These are phyloP conservation scores for Asterella californica DNA, from an alignment of 225 moss, liverwort and hornwort species.

Conservation along the genomic window DNA sequence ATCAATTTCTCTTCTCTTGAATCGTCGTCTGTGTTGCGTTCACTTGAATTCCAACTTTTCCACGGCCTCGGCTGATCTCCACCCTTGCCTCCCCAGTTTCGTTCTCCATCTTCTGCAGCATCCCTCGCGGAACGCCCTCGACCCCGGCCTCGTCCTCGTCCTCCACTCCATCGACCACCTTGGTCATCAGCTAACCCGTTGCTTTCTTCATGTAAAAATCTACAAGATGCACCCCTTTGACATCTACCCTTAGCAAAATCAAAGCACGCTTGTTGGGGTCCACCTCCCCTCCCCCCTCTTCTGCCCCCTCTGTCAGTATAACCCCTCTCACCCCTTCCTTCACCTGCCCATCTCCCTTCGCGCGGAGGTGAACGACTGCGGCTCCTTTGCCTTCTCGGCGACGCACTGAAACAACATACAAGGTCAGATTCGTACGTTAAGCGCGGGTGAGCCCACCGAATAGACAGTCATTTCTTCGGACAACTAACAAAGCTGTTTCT, in stretches of 20 bases:
- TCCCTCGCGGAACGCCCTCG: constrained; percentile 20
- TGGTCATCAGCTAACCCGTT: constrained; percentile 47
- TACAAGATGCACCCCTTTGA: constrained; percentile 56
- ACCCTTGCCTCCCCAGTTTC: constrained; percentile 47
- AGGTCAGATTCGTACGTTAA: background rate
- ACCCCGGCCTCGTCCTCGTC: constrained; percentile 42
- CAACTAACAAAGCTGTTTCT: no score
- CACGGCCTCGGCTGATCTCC: constrained; percentile 24
- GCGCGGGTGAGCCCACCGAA: background rate
- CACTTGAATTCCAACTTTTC: constrained; percentile 26
- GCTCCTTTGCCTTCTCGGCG: constrained; percentile 66
- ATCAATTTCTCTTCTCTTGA: constrained; percentile 22
- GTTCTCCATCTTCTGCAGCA: constrained; percentile 33
- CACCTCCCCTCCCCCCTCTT: constrained; percentile 52
- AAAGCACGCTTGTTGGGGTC: constrained; percentile 43
- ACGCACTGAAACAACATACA: constrained; percentile 36
- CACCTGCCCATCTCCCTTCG: constrained; percentile 63
- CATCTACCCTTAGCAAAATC: constrained; percentile 65
- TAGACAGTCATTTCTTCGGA: no score
- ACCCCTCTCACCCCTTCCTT: constrained; percentile 59
- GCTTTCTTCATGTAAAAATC: constrained; percentile 56
- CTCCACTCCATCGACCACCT: constrained; percentile 45
- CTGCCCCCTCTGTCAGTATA: constrained; percentile 39
- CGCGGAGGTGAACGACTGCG: constrained; percentile 63
- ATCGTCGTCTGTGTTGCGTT: constrained; percentile 13